phyloP scores from a whole-genome alignment of 1,139 yeast species.

The Taiozyma sp. region DNA sequence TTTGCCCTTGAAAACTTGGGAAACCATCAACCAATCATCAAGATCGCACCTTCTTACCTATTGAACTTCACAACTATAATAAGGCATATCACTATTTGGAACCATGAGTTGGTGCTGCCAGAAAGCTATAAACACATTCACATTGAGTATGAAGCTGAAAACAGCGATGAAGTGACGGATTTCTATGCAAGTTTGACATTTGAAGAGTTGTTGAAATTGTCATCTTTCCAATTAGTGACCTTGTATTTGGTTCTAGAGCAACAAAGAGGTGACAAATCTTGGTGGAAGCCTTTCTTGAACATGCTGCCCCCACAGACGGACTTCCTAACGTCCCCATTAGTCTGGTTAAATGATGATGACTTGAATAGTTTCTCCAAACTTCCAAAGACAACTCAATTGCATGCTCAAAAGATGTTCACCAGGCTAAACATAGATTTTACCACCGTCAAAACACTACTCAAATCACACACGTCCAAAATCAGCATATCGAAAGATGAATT shows the following conservation, averaged over 20 bases:
- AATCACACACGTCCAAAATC: background rate
- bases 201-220: conserved; percentile 20
- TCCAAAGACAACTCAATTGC: conserved; percentile 36
- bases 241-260: conserved; percentile 14
- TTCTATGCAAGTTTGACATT: conserved; percentile 23
- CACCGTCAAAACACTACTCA: conserved; percentile 24
- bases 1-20: conserved; percentile 35
- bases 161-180: conserved; percentile 26
- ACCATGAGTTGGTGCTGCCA: conserved; percentile 24
- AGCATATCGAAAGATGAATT: conserved; percentile 27
- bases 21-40: conserved; percentile 41
- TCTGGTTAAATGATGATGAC: conserved; percentile 37
- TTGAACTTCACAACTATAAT: conserved; percentile 57
- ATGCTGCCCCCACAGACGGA: conserved; percentile 51
- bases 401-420: conserved; percentile 32
- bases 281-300: conserved; percentile 62
- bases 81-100: conserved; percentile 35
- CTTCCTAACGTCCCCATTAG: conserved; percentile 44
- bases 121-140: conserved; percentile 18
- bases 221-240: conserved; percentile 29
- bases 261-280: conserved; percentile 32
- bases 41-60: conserved; percentile 55
- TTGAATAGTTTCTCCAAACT: conserved; percentile 31
- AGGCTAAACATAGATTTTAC: conserved; percentile 38
- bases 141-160: conserved; percentile 18